Evolutionary conservation across 306 rosid species (phyloP), one percentile per base, ranked within the genome.

Genomic region (Clitoria ternatea): DNA sequence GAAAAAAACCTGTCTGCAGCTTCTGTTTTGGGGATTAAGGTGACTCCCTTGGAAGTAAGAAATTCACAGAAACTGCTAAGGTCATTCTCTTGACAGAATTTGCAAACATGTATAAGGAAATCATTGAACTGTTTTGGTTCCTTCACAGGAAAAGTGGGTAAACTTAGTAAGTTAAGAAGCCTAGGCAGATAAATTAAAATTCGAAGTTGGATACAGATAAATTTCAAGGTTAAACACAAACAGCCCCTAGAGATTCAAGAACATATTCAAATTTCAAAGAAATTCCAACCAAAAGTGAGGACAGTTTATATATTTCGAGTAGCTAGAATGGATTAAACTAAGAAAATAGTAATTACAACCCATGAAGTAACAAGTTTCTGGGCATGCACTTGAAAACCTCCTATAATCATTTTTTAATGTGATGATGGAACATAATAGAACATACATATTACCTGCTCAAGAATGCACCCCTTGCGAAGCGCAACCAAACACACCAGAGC

Each of bases 71-170:
- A 89, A 77, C 89, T 70, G 36, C 3, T 6, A 17, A 89, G 89
- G 65, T 54, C 40, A 2, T 85, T 84, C 77, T 84, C 85, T 66
- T 19, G 54, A 77, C 90, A 88, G 88, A 82, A 90, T 30, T 80
- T 78, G 82, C 77, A 85, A 27, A 94, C 82, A 72, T 68, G 63
- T 66, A 6, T 80, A 29, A 90, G 84, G 57, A 90, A 90, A 83
- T 87, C 78, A 18, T 94, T 94, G 90, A 94, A 90, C 72, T 80
- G 84, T 60, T 89, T 91, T 2, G 97, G 97, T 83, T 94, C 98
- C 98, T 94, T 82, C 69, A 65, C 12, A 61, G 10, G 39, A 66
- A 1, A 64, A 53, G 23, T 67, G 13, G 6, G 27, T 32, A 1
- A 61, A 27, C 4, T 70, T 44, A 69, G n/a, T 30, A 61, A 36